phyloP scores from a whole-genome alignment of 2,329 filamentous ascomycete species.

The Exophiala bonariae region DNA sequence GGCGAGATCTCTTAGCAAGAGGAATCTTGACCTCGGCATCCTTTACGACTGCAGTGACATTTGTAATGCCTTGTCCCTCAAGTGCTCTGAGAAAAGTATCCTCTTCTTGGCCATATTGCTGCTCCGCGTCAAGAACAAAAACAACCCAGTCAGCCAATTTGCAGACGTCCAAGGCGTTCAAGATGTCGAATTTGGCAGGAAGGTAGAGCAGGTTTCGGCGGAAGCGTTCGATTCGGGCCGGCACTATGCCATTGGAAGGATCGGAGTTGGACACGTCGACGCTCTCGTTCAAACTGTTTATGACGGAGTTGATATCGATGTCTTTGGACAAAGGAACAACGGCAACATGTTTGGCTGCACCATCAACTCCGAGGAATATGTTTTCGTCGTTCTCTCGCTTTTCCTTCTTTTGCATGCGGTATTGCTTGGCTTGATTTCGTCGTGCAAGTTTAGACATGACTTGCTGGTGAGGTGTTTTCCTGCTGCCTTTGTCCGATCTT shows the following conservation, averaged over 20 bases:
- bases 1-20: conserved; percentile 72
- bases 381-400: conserved; percentile 77
- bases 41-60: conserved; percentile 82
- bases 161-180: conserved; percentile 79
- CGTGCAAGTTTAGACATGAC: conserved; percentile 97
- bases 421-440: conserved; percentile 91
- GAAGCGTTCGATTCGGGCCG: conserved; percentile 80
- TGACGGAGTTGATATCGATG: conserved; percentile 65
- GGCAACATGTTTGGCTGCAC: conserved; percentile 83
- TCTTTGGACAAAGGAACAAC: conserved; percentile 80
- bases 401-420: conserved; percentile 77
- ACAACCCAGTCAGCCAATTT: conserved; percentile 89
- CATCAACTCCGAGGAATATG: conserved; percentile 83
- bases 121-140: conserved; percentile 76
- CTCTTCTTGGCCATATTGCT: conserved; percentile 81
- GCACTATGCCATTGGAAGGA: conserved; percentile 57
- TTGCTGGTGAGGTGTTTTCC: conserved; percentile 92
- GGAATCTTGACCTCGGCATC: conserved; percentile 76
- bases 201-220: conserved; percentile 93
- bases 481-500: conserved; percentile 62
- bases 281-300: conserved; percentile 71
- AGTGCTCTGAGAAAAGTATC: conserved; percentile 83
- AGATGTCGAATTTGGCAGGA: conserved; percentile 69
- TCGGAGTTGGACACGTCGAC: conserved; percentile 73
- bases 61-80: conserved; percentile 92